Conservation (phyloP, 2,329 filamentous ascomycete species). For the Exophiala sp. region DNA sequence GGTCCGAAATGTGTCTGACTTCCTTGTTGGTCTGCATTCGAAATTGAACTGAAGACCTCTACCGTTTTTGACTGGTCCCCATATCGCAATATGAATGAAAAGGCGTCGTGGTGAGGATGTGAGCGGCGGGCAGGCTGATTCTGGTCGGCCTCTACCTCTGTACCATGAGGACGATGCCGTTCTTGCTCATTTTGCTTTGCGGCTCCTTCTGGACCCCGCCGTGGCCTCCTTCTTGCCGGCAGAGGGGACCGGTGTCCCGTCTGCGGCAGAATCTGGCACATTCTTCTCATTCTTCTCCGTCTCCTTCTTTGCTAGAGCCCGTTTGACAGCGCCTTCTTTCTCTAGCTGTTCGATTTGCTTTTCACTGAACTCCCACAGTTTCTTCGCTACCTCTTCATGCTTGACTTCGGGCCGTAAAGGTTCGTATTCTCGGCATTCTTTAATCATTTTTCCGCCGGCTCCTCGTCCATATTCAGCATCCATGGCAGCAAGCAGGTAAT, state of each 20-base stretch:
- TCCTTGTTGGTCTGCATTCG: not conserved
- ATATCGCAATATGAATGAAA: no score
- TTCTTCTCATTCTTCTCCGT: constrained; percentile 30
- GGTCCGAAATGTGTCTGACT: no score
- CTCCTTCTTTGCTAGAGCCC: constrained; percentile 57
- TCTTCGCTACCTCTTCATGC: constrained; percentile 76
- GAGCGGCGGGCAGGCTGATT: no score
- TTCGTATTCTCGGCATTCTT: constrained; percentile 79
- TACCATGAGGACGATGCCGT: not conserved
- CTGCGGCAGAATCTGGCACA: constrained; percentile 24
- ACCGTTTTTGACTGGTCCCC: no score
- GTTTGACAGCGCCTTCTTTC: constrained; percentile 67
- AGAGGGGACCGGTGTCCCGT: constrained; percentile 7
- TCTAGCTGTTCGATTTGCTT: constrained; percentile 77
- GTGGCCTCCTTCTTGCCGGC: constrained; percentile 30
- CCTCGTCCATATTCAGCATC: constrained; percentile 66
- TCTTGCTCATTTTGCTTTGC: constrained; percentile 31
- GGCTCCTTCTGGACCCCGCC: constrained; percentile 40
- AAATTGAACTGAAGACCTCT: no score
- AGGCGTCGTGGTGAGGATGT: no score
- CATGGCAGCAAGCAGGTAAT: constrained; percentile 81
- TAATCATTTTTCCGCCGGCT: constrained; percentile 69
- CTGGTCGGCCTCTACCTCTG: no score
- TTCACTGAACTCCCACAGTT: constrained; percentile 86
- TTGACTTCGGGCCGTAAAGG: constrained; percentile 69